These are phyloP conservation scores for Earliella scabrosa DNA, from an alignment of 1,284 basidiomycete genomes.

Conservation along the genomic window DNA sequence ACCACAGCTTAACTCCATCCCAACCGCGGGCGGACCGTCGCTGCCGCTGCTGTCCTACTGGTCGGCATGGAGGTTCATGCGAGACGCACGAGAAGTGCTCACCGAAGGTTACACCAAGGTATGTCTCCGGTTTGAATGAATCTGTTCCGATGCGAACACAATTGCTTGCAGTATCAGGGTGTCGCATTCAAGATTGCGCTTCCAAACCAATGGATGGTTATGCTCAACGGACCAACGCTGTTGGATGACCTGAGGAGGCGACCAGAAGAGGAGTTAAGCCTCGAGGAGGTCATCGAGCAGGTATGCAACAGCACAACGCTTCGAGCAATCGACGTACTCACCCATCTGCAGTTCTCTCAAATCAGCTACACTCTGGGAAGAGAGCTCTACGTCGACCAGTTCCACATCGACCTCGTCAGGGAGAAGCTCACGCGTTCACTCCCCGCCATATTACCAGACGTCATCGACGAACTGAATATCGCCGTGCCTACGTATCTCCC, in stretches of 20 bases:
- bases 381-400: slow-evolving; percentile 26
- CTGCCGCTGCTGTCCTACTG: slow-evolving; percentile 32
- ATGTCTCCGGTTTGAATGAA: neutral
- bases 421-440: slow-evolving; percentile 30
- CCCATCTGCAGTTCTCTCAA: slow-evolving; percentile 2
- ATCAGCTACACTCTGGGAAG: slow-evolving; percentile 28
- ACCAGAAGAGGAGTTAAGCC: slow-evolving; percentile 43
- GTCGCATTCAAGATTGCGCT: slow-evolving; percentile 45
- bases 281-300: slow-evolving; percentile 36
- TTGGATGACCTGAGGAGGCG: slow-evolving; percentile 46
- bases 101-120: slow-evolving; percentile 37
- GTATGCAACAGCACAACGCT: slow-evolving; percentile 37
- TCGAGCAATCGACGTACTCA: slow-evolving; percentile 11
- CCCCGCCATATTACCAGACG: slow-evolving; percentile 24
- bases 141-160: neutral
- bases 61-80: slow-evolving; percentile 20
- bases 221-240: slow-evolving; percentile 38
- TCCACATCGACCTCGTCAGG: slow-evolving; percentile 33
- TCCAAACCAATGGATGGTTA: slow-evolving; percentile 42
- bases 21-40: slow-evolving; percentile 32
- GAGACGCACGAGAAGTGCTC: slow-evolving; percentile 26
- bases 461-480: slow-evolving; percentile 32
- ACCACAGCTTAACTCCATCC: slow-evolving; percentile 22
- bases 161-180: slow-evolving; percentile 35
- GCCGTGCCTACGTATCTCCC: slow-evolving; percentile 26